Evolutionary conservation across 345 rosid species (phyloP), one percentile per base, ranked within the genome.

Genomic region (Corchorus olitorius): DNA sequence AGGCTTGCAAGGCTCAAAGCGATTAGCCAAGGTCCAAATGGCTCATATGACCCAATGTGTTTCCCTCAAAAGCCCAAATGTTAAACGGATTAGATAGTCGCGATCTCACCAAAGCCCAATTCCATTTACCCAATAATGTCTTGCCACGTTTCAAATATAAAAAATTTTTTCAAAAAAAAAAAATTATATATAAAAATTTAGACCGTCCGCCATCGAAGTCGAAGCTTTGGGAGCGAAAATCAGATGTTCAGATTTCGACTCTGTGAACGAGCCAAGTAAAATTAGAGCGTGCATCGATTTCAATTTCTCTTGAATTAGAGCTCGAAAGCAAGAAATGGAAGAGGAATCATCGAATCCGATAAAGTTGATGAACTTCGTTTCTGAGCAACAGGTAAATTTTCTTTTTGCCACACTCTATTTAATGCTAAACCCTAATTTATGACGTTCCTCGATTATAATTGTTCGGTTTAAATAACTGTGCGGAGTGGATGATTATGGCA

Each of bases 291-390:
- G 45, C 22, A 27, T 33, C 9, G 34, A n/a, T 62, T 62, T 34
- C 48, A 50, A 49, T 61, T 61, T n/a, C 4, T 34, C 15, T 19
- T 3, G 48, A 35, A 15, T 37, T 48, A 33, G 59, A 62, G 77
- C 69, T 74, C 19, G 1, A 34, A n/a, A 37, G 17, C n/a, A 5
- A 4, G 75, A 73, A 79, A 95, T 95, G 99, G 94, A 75, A 41
- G 98, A 93, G 59, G 97, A 86, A 80, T 76, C 88, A 2, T 69
- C 77, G 41, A 83, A 70, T 77, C 83, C 97, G n/a, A 80, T 89
- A n/a, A 84, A 93, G 83, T 85, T 93, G 81, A 86, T 95, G 84
- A 91, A 87, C 81, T 95, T 95, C 80, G 93, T 93, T 53, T 90
- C 96, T 2, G 97, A 93, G 82, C 96, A 95, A 56, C 97, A 93